phyloP scores from a whole-genome alignment of 768 basidiomycete genomes.

The Tubosaeta brunneosetosa region DNA sequence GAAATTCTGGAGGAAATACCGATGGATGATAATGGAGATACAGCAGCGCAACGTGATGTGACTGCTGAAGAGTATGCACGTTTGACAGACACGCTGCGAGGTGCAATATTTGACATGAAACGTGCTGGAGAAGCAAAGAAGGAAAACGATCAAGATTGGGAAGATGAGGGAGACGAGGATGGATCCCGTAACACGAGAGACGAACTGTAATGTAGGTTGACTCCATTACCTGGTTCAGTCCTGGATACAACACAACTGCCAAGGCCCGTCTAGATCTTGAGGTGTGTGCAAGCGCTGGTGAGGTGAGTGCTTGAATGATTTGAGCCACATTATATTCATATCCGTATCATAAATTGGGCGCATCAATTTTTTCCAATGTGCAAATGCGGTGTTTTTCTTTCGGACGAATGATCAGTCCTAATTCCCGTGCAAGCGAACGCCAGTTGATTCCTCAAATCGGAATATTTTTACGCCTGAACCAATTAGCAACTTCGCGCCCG shows the following conservation, averaged over 20 bases:
- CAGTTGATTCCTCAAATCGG: slow-evolving; percentile 5
- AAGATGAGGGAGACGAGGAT: slow-evolving; percentile 32
- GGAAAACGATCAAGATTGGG: slow-evolving; percentile 19
- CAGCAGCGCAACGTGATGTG: slow-evolving; percentile 23
- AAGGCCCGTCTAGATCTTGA: slow-evolving; percentile 6
- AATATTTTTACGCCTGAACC: slow-evolving; percentile 10
- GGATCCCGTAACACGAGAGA: slow-evolving; percentile 28
- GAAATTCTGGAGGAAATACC: slow-evolving; percentile 44
- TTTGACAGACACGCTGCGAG: slow-evolving; percentile 48
- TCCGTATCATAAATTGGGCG: slow-evolving; percentile 21
- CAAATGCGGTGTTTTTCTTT: slow-evolving; percentile 9
- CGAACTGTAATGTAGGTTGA: slow-evolving; percentile 29
- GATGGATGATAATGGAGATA: slow-evolving; percentile 27
- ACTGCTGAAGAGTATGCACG: slow-evolving; percentile 39
- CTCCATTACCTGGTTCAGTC: slow-evolving; percentile 12
- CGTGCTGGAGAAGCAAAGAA: slow-evolving; percentile 27
- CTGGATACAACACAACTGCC: slow-evolving; percentile 13
- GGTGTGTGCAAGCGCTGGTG: slow-evolving; percentile 1
- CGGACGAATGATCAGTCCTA: slow-evolving; percentile 11
- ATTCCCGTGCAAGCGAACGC: slow-evolving; percentile 15
- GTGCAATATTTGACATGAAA: slow-evolving; percentile 48
- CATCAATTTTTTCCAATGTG: slow-evolving; percentile 15
- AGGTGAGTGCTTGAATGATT: slow-evolving; percentile 2
- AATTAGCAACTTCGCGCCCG: slow-evolving; percentile 10
- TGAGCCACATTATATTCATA: slow-evolving; percentile 15